Evolutionary conservation across 441 rosid species (phyloP).

Genomic region (Dalechampia spathulata): DNA sequence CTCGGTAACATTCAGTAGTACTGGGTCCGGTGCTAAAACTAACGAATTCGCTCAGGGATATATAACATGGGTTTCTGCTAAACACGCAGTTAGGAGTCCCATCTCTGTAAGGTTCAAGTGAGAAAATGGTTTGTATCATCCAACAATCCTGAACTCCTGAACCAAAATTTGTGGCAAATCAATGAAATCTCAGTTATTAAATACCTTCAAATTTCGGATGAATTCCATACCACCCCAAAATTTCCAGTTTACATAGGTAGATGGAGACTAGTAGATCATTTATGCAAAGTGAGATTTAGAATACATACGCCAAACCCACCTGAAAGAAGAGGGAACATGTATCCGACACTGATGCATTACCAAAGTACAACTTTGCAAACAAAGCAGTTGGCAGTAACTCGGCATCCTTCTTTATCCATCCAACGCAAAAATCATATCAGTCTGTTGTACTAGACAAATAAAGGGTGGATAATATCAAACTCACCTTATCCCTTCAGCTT

Average conservation of each 20-base stretch:
- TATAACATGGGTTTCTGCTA: constrained; percentile 31
- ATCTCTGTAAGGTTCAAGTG: constrained; percentile 28
- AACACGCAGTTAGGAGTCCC: constrained; percentile 32
- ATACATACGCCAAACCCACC: background rate
- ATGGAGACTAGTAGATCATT: background rate
- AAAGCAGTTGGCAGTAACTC: background rate
- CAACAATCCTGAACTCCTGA: background rate
- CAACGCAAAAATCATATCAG: background rate
- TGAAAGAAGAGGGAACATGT: background rate
- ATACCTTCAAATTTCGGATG: too few relatives aligned
- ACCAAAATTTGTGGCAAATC: background rate
- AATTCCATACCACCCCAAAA: too few relatives aligned
- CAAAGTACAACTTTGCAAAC: background rate
- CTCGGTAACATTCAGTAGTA: constrained; percentile 22
- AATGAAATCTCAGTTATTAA: too few relatives aligned
- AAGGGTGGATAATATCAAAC: background rate
- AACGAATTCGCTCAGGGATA: constrained; percentile 26
- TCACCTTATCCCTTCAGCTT: background rate
- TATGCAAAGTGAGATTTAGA: background rate
- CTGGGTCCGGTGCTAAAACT: constrained; percentile 1
- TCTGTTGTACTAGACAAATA: background rate
- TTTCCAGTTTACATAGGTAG: background rate
- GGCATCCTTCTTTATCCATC: background rate
- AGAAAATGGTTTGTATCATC: constrained; percentile 1
- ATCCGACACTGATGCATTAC: background rate